These are phyloP conservation scores for Suillus ampliporus DNA, from an alignment of 768 basidiomycete species.

Conservation along the genomic window DNA sequence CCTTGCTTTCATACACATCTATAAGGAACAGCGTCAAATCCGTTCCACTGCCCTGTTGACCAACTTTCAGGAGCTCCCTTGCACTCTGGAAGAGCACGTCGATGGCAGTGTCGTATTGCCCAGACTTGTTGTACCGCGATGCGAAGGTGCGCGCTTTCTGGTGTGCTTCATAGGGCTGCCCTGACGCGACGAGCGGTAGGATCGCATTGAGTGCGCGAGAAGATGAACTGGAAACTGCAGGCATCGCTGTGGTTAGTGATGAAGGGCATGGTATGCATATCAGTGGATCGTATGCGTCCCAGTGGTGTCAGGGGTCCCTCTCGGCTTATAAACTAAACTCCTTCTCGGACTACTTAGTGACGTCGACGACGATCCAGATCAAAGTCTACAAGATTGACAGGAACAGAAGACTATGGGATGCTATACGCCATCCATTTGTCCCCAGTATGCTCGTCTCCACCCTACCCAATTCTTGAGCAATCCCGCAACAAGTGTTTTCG, in stretches of 20 bases:
- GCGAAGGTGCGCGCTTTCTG: constrained; percentile 97
- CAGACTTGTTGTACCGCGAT: constrained; percentile 81
- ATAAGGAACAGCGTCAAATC: constrained; percentile 84
- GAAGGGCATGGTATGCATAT: neutral
- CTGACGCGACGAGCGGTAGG: constrained; percentile 68
- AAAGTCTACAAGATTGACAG: constrained; percentile 1
- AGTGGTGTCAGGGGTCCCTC: constrained; percentile 30
- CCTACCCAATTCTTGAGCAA: constrained; percentile 74
- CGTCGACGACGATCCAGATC: constrained; percentile 4
- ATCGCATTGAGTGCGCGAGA: constrained; percentile 77
- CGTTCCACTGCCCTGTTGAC: constrained; percentile 88
- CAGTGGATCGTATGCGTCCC: constrained; percentile 4
- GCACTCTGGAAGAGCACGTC: constrained; percentile 93
- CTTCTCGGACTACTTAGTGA: neutral
- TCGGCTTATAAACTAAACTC: constrained; percentile 6
- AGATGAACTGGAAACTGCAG: constrained; percentile 45
- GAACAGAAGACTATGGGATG: constrained; percentile 54
- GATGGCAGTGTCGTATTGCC: constrained; percentile 84
- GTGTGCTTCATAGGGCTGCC: constrained; percentile 90
- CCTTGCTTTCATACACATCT: constrained; percentile 82
- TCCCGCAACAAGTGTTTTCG: constrained; percentile 67
- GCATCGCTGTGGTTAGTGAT: constrained; percentile 26
- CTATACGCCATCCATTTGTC: constrained; percentile 84
- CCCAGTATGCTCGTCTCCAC: constrained; percentile 57
- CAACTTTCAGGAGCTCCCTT: constrained; percentile 84